Evolutionary conservation across 306 rosid species (phyloP), one percentile per base, ranked within the genome.

Genomic region (Ormosia emarginata): DNA sequence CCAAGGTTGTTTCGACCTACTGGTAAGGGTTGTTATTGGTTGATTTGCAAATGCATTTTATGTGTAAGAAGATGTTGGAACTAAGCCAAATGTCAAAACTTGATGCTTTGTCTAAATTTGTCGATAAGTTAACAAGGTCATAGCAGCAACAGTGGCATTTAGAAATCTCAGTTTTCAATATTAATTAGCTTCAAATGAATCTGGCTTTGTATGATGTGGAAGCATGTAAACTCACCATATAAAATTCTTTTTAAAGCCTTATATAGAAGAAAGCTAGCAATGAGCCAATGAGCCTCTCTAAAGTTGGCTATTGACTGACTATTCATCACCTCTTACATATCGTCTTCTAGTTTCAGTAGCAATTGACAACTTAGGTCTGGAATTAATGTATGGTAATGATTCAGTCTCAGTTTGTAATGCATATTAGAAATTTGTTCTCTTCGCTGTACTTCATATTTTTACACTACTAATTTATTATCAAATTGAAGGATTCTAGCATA

Each of bases 1-100:
- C 97, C 97, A 64, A 93, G 94, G 87, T 78, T 93, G 57, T 91
- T 91, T 79, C 90, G 90, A 75, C 90, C 97, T 53, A 93, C 94
- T 29, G 97, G 97, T 93, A 83, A 88, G 89, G 69, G 41, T 47
- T 67, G 50, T 72, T 1, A 69, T 57, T 30, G 39, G 34, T 71
- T 81, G 29, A 36, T 75, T 7, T 70, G 57, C 66, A 18, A 43
- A 39, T 55, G 64, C 75, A 34, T 58, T 12, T 65, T 77, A 33
- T 53, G 41, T 67, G 10, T 61, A 11, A 41, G 71, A 55, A 50
- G 59, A 82, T 47, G 44, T 55, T 47, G 55, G 8, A 49, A 67
- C 69, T n/a, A 49, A 34, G 69, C 15, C 17, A 69, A 10, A 44
- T 55, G 10, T 61, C 41, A 43, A 64, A 15, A 1, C 2, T 39